Conservation (phyloP, 805 yeast genomes). For the Saccharomycopsis sp. region DNA sequence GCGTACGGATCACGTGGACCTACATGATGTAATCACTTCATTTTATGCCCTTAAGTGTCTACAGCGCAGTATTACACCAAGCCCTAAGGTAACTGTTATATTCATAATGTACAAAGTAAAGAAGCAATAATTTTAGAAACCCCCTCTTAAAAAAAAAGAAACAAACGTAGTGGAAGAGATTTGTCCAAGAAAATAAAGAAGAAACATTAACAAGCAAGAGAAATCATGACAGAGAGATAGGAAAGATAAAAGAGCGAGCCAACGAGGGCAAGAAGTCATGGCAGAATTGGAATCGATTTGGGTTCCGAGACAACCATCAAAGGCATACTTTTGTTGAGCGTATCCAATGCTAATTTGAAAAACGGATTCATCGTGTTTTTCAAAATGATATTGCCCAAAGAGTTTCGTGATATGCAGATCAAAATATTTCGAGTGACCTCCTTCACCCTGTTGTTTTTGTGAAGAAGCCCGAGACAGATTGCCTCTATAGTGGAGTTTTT, state of each 20-base stretch:
- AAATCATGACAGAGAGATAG: neutral
- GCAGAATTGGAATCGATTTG: neutral
- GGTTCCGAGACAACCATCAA: neutral
- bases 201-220: neutral
- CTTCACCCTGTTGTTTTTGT: constrained; percentile 28
- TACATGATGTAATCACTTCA: neutral
- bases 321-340: constrained; percentile 1
- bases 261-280: neutral
- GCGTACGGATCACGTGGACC: no score
- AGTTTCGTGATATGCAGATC: constrained; percentile 1
- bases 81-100: neutral
- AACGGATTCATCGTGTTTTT: neutral
- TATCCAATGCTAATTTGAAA: neutral
- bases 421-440: constrained; percentile 1
- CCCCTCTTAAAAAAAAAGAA: neutral
- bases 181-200: neutral
- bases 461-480: constrained; percentile 35
- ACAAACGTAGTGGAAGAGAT: no score
- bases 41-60: neutral
- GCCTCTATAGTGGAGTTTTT: constrained; percentile 40
- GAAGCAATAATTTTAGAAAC: neutral
- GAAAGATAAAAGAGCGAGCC: neutral
- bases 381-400: constrained; percentile 10
- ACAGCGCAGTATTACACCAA: neutral
- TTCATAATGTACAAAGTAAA: neutral